Base-by-base conservation (phyloP, 495 filamentous ascomycete species). In the Aspergillus baeticus region DNA sequence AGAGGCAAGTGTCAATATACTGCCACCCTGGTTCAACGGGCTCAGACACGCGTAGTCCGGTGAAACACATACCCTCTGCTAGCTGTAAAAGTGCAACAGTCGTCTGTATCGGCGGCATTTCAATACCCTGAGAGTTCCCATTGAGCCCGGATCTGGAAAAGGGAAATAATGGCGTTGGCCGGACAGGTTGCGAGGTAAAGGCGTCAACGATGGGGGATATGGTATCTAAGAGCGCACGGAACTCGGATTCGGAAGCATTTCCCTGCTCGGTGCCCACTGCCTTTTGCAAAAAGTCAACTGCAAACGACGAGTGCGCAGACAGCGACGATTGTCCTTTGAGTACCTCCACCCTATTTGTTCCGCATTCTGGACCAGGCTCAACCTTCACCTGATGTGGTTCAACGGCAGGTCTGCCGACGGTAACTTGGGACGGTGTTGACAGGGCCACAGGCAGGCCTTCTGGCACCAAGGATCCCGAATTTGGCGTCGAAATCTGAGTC, bases 21-120 rank as follows among this genome's bases (percentile, higher is more conserved):
- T n/a, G n/a, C n/a, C n/a, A n/a, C n/a, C n/a, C n/a, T n/a, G n/a
- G 3, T 22, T 11, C 22, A 43, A 18, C 14, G 18, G n/a, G n/a
- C n/a, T n/a, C n/a, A n/a, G n/a, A n/a, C n/a, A n/a, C n/a, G n/a
- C n/a, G n/a, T n/a, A n/a, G n/a, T n/a, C n/a, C n/a, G n/a, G 15
- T 42, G 23, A 37, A 13, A 36, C 11, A n/a, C 6, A 22, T 33
- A 51, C 55, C 55, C 31, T 57, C 33, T 42, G 55, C 33, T 10
- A 51, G n/a, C n/a, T 23, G 46, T 21, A 57, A n/a, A 2, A 51
- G 17, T 6, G 17, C 33, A 21, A 57, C 39, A 41, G 36, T 23
- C 31, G 35, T 21, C 17, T 43, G 15, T 8, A 57, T 22, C 36
- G 55, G 55, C 4, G 55, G 45, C 55, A 57, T 57, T 33, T 14